Evolutionary conservation across 345 rosid species (phyloP), one percentile per base, ranked within the genome.

Genomic region (Salix koriyanagi): DNA sequence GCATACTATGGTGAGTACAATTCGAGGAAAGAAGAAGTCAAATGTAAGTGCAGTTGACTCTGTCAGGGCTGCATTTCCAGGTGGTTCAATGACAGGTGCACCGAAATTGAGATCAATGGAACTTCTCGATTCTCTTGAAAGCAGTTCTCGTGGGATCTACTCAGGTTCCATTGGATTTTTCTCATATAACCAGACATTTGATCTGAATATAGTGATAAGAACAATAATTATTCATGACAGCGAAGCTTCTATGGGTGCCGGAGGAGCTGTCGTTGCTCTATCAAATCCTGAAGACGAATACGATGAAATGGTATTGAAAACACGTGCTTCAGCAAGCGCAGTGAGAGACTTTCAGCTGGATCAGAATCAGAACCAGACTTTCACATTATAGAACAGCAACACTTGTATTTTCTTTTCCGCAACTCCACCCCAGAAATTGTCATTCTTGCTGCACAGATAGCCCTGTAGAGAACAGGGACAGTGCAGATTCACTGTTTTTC

Each of bases 31-130:
- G 44, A 96, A 96, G 84, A 79, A 60, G 74, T 28, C 91, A 23
- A 87, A 90, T 36, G 76, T 90, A 13, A 91, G 86, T 48, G 91
- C 96, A 30, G 86, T 91, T 2, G 92, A 88, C 58, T 93, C 94
- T 39, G 89, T 96, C 6, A 85, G 82, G 84, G 96, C 97, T 69
- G 98, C 98, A 61, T 96, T 92, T 82, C 98, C 98, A 0, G 99
- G 99, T 1, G 97, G 98, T 37, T 96, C 99, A 44, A 96, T 96
- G 99, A 96, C 97, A 0, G 99, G 99, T 67, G 99, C 99, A 1
- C 99, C 99, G 1, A 96, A 96, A 83, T 83, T 92, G 82, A 88
- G 99, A 81, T 96, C 99, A 3, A 91, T 93, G 75, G 96, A 93
- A 75, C 84, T 96, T 75, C 89, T 96, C 4, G 98, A 96, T 77